Conservation (phyloP, 2,329 filamentous ascomycete species). For the Colletotrichum sp. region DNA sequence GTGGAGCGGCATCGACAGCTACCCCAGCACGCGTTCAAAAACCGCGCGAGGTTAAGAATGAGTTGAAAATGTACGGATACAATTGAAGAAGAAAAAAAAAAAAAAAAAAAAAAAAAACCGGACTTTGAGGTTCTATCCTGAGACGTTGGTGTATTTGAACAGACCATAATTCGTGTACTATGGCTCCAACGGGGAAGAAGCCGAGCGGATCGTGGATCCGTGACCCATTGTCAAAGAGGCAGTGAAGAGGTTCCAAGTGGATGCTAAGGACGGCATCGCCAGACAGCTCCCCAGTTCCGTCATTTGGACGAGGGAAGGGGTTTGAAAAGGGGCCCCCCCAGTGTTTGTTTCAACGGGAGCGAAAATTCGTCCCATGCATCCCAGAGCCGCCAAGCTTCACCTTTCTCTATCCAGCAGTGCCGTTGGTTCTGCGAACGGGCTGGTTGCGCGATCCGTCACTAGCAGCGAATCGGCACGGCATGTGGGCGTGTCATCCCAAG, state of each 20-base stretch:
- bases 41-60: not conserved
- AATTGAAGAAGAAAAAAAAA: not conserved
- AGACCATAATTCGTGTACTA: not conserved
- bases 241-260: not conserved
- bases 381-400: slow-evolving; percentile 6
- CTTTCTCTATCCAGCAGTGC: not conserved
- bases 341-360: slow-evolving; percentile 18
- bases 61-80: not conserved
- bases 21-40: not conserved
- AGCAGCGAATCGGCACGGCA: not conserved
- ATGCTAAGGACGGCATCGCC: not conserved
- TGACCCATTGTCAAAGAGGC: slow-evolving; percentile 2
- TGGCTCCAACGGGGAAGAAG: not conserved
- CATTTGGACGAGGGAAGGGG: not conserved
- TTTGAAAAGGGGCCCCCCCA: not conserved
- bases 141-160: not conserved
- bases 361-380: slow-evolving; percentile 11
- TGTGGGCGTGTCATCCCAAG: slow-evolving; percentile 2
- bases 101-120: not conserved
- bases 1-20: not conserved
- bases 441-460: not conserved
- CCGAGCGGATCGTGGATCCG: not conserved
- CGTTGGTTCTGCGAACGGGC: not conserved
- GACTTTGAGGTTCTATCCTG: not conserved
- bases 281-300: not conserved